Base-by-base conservation (phyloP, 768 basidiomycete genomes). In the Agrocybe praecox region DNA sequence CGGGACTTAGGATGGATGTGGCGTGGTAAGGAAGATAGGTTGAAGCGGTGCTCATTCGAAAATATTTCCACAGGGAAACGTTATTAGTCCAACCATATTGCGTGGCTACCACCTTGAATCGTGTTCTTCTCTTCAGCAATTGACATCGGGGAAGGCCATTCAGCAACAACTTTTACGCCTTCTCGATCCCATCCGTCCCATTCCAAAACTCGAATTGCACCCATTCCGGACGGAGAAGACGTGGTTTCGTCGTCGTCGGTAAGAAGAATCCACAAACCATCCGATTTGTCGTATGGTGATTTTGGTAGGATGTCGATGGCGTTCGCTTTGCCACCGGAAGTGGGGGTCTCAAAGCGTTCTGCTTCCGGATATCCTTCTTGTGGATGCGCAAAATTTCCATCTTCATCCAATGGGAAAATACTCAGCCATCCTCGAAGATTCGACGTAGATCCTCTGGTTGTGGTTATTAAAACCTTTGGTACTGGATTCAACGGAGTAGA, bases 271-370 rank as follows among this genome's bases (percentile, higher is more conserved):
- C 80, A 83, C 10, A 79, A 64, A 0, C 72, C 76, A 11, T 70
- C 69, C 3, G 56, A 63, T 6, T 58, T 51, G 12, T 43, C 58
- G 2, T 62, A 54, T 2, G 48, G 22, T 34, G 52, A 51, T 58
- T 79, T 80, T 8, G 70, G 53, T 6, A 72, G 58, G 6, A 82
- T 53, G 53, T 82, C 81, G 10, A 83, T 69, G 2, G 80, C 82
- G 53, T 82, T 76, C 12, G 82, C 82, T 67, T 79, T 82, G 1
- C 82, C 81, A 12, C 80, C 80, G 0, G 77, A 76, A 1, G 80
- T 82, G 1, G 72, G 70, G 0, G 80, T 80, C 56, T 82, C 72
- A 58, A 70, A 78, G 19, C 76, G 66, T 49, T 76, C 70, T 15
- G 68, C 68, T 22, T 69, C 64, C 45, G 63, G 48, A 0, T 53